A percentile compares a stretch with the other conserved stretches of the same genome.
Conservation (phyloP, 1,284 basidiomycete genomes). For the Prillingera fragicola region DNA sequence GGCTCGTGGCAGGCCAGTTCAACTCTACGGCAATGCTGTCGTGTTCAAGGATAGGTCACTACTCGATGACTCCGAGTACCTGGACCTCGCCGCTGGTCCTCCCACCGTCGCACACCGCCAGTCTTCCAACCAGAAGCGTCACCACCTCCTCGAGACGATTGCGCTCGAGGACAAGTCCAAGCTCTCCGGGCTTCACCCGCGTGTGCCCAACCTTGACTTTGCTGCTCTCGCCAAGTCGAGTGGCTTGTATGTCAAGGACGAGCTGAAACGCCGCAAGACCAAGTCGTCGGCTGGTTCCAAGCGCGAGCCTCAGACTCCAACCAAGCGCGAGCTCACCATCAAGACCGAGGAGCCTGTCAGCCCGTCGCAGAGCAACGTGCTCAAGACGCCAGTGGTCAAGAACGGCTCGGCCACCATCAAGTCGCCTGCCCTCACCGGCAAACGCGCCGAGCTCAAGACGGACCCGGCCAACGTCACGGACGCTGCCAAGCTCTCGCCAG, state of each 20-base stretch:
- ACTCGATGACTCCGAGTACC: conserved; percentile 48
- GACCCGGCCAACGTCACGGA: conserved; percentile 24
- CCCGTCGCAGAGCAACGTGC: background rate
- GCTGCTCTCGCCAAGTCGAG: conserved; percentile 38
- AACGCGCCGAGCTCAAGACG: conserved; percentile 29
- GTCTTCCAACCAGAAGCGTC: conserved; percentile 45
- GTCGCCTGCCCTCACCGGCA: conserved; percentile 42
- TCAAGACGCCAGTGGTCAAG: background rate
- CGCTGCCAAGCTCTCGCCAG: conserved; percentile 46
- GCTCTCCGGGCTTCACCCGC: conserved; percentile 42
- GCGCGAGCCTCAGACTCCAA: no score
- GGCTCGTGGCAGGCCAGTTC: conserved; percentile 48
- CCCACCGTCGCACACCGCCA: conserved; percentile 45
- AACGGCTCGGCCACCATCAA: conserved; percentile 1
- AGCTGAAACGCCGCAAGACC: conserved; percentile 22
- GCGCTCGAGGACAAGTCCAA: conserved; percentile 45
- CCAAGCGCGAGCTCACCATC: background rate
- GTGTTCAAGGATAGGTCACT: conserved; percentile 51
- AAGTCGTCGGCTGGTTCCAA: conserved; percentile 12
- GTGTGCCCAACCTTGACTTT: conserved; percentile 41
- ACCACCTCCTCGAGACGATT: conserved; percentile 45
- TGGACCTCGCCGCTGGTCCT: conserved; percentile 51
- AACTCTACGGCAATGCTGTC: conserved; percentile 48
- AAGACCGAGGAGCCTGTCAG: background rate
- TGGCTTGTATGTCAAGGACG: conserved; percentile 32